Evolutionary conservation across 768 basidiomycete species (phyloP).

Genomic region (Pisolithus orientalis): DNA sequence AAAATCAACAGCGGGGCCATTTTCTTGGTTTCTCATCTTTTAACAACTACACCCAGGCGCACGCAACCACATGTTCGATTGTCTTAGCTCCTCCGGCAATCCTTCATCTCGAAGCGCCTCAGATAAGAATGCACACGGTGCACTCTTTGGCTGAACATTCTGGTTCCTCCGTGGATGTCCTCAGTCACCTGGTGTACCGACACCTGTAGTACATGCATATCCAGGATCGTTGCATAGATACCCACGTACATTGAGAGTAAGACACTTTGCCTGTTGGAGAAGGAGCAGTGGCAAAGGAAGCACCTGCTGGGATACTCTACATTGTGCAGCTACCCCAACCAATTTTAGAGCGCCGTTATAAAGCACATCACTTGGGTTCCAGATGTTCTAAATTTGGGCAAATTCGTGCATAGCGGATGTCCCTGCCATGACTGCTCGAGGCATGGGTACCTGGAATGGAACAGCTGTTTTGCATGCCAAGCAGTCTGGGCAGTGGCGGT

Average conservation of each 20-base stretch:
- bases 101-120: conserved; percentile 51
- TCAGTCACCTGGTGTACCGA: conserved; percentile 66
- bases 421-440: too few species aligned
- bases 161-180: conserved; percentile 35
- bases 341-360: too few species aligned
- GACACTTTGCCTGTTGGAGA: too few species aligned
- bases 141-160: conserved; percentile 59
- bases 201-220: conserved; percentile 10
- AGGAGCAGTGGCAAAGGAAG: too few species aligned
- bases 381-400: too few species aligned
- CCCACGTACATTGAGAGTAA: too few species aligned
- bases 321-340: too few species aligned
- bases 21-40: conserved; percentile 41
- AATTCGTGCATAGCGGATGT: too few species aligned
- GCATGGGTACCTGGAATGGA: too few species aligned
- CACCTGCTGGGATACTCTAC: too few species aligned
- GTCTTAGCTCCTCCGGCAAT: conserved; percentile 32
- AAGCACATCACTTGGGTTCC: too few species aligned
- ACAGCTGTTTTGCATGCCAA: neutral
- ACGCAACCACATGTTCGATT: conserved; percentile 51
- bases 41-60: conserved; percentile 55
- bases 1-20: neutral
- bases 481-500: too few species aligned
- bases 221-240: neutral
- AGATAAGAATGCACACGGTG: conserved; percentile 39